A percentile compares a stretch with the other conserved stretches of the same genome.
Conservation (phyloP, 805 yeast species). For the Metschnikowia amazonensis region DNA sequence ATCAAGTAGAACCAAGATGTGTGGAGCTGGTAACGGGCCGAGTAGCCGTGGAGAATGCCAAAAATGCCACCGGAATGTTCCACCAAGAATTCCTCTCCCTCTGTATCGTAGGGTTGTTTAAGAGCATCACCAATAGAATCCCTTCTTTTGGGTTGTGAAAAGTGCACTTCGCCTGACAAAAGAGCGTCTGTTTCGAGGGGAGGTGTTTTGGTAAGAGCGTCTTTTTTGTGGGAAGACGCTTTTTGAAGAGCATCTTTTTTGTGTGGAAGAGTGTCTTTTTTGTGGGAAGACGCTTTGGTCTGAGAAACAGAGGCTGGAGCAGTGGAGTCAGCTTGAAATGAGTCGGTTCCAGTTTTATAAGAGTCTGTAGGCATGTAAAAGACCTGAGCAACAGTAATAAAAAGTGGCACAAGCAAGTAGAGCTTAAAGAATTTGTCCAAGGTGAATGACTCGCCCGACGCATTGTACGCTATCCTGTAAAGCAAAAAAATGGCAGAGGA, state of each 20-base stretch:
- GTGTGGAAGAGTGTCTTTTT: too few relatives aligned
- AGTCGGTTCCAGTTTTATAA: conserved; percentile 38
- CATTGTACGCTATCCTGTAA: conserved; percentile 40
- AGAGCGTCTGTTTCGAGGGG: conserved; percentile 25
- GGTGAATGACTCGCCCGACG: conserved; percentile 31
- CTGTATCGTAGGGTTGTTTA: conserved; percentile 50
- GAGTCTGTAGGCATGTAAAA: conserved; percentile 49
- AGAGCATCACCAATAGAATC: conserved; percentile 56
- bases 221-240: too few relatives aligned
- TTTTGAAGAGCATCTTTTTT: too few relatives aligned
- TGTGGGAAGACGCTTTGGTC: too few relatives aligned
- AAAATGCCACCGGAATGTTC: conserved; percentile 44
- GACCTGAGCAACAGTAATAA: conserved; percentile 45
- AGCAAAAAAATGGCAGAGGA: conserved; percentile 52
- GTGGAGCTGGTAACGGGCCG: conserved; percentile 45
- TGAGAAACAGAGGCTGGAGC: background rate
- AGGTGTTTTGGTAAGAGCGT: too few relatives aligned
- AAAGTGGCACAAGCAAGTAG: conserved; percentile 47
- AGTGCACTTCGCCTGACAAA: conserved; percentile 13
- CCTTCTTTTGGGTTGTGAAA: conserved; percentile 28
- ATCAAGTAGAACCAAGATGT: conserved; percentile 52
- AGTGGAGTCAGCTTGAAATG: too few relatives aligned
- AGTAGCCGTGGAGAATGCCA: conserved; percentile 52
- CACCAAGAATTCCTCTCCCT: conserved; percentile 40
- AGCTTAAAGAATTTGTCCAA: conserved; percentile 43